Conservation (phyloP, 208 protist species). For the Trypanosomatidae sp. region DNA sequence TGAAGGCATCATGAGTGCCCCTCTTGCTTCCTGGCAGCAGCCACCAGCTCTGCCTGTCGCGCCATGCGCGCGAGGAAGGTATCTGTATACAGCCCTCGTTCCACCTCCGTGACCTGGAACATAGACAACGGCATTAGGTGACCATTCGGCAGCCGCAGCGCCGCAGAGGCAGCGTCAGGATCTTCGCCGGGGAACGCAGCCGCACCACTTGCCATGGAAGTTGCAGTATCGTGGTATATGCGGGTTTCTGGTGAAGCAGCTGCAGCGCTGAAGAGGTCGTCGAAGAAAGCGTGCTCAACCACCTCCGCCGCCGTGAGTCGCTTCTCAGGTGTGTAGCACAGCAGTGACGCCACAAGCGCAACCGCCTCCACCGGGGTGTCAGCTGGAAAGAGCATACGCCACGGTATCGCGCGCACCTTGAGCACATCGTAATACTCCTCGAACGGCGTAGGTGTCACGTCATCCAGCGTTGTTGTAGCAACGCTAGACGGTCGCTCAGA, state of each 20-base stretch:
- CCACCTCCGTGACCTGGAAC: conserved; percentile 59
- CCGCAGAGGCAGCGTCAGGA: neutral
- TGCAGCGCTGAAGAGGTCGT: conserved; percentile 78
- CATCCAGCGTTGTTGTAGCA: conserved; percentile 8
- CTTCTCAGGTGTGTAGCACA: conserved; percentile 96
- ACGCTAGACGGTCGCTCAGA: neutral
- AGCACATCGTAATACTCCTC: conserved; percentile 95
- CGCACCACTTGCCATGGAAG: neutral
- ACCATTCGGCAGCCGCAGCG: conserved; percentile 47
- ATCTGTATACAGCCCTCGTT: conserved; percentile 33
- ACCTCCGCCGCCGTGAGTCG: conserved; percentile 97
- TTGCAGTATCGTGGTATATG: neutral
- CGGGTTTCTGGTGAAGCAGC: neutral
- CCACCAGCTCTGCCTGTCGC: conserved; percentile 22
- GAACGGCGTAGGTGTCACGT: conserved; percentile 12
- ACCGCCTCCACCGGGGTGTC: conserved; percentile 91
- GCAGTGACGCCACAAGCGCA: conserved; percentile 95
- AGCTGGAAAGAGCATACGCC: conserved; percentile 86
- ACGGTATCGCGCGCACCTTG: conserved; percentile 95
- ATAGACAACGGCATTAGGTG: conserved; percentile 55
- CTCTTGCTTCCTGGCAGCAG: conserved; percentile 7
- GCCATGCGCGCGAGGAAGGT: conserved; percentile 34
- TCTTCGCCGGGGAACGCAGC: neutral
- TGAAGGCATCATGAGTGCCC: neutral
- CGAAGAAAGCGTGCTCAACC: conserved; percentile 98